Evolutionary conservation across 2,329 filamentous ascomycete species (phyloP), one percentile per base, ranked within the genome.

Genomic region (Trichoderma semiorbis): DNA sequence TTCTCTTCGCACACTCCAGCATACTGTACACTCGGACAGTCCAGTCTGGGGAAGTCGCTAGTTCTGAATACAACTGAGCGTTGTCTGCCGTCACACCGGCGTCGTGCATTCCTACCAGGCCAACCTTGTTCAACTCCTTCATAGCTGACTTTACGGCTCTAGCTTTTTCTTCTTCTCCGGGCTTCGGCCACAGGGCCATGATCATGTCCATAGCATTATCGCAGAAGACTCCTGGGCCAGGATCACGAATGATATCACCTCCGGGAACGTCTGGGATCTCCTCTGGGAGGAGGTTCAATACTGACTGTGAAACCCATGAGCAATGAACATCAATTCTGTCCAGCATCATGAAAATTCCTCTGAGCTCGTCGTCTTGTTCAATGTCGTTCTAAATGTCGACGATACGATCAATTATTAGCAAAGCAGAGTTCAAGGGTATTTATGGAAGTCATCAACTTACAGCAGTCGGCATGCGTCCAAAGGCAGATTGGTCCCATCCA

Each of bases 271-370:
- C 84, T 2, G 85, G 82, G 30, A 87, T 74, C 10, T 86, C 83
- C 1, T 81, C 75, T 0, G 90, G 87, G 7, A 93, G 84, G 2
- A 92, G 83, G 62, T 85, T 81, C 3, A 93, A 83, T 2, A 93
- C 88, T 21, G 89, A 84, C 30, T 88, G 83, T 0, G 90, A 92
- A 3, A 92, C 90, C 88, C 90, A 92, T 32, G 89, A 85, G 78
- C 91, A 93, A 78, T 93, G 91, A 5, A 90, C 88, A 75, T 93
- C 91, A 8, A 92, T 87, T 16, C 91, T 86, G 76, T 92, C 90
- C 3, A 93, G 84, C 89, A 92, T 91, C 72, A 92, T 86, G 77
- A 89, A 92, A 43, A 88, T 80, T 39, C 86, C 85, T 55, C 80
- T 82, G 57, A 93, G 84, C 1, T 79, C 75, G 28, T 84, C 79